Percentiles rank a stretch among this genome's conserved stretches.
These are phyloP conservation scores for Ceratocystis harringtonii DNA, from an alignment of 2,329 filamentous ascomycete species.

Conservation along the genomic window DNA sequence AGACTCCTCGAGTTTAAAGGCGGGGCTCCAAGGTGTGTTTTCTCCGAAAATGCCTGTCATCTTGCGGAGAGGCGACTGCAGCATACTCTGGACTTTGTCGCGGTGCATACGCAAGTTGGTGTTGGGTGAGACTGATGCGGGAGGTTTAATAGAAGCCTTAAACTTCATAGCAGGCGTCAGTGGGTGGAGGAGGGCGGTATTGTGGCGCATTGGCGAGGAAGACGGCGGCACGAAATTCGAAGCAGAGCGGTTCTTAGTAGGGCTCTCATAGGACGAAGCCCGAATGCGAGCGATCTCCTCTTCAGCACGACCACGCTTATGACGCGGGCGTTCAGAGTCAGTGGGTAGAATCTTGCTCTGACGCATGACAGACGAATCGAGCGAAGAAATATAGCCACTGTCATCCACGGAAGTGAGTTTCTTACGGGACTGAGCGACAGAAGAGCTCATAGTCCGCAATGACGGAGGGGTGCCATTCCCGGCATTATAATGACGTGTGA, in stretches of 20 bases:
- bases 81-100: conserved; percentile 63
- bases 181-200: conserved; percentile 49
- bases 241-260: conserved; percentile 51
- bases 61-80: conserved; percentile 55
- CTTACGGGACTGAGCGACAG: conserved; percentile 53
- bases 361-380: conserved; percentile 78
- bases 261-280: conserved; percentile 85
- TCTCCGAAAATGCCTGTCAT: conserved; percentile 32
- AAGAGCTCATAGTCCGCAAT: conserved; percentile 44
- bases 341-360: conserved; percentile 56
- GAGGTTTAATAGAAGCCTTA: conserved; percentile 41
- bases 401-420: conserved; percentile 69
- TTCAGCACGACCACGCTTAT: conserved; percentile 82
- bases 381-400: conserved; percentile 91
- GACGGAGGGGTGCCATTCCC: conserved; percentile 63
- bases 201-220: conserved; percentile 53
- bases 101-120: conserved; percentile 84
- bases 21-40: conserved; percentile 45
- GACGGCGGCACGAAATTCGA: conserved; percentile 39
- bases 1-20: conserved; percentile 45
- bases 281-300: conserved; percentile 90
- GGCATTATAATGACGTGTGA: conserved; percentile 43
- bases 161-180: conserved; percentile 75
- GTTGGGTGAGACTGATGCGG: conserved; percentile 77
- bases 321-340: conserved; percentile 62